Evolutionary conservation across 257 asterid species (phyloP).

Genomic region (Verbena officinalis): DNA sequence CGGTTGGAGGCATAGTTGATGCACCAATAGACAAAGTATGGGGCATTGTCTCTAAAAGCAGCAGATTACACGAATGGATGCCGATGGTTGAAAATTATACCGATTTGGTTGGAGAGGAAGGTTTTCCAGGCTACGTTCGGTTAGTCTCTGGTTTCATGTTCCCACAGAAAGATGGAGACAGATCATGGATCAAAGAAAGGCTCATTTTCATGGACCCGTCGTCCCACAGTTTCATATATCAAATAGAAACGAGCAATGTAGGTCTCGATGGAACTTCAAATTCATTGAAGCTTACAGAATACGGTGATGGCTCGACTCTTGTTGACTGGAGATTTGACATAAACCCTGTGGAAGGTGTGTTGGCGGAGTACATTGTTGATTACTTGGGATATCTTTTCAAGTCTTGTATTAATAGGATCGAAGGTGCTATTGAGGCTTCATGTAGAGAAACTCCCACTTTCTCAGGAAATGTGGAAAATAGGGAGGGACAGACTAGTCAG

Average conservation of each 20-base stretch:
- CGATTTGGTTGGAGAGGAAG: slow-evolving; percentile 52
- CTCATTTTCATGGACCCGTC: slow-evolving; percentile 47
- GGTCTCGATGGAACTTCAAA: slow-evolving; percentile 69
- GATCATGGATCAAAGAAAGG: slow-evolving; percentile 78
- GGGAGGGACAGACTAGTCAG: too few species aligned
- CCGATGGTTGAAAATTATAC: slow-evolving; percentile 68
- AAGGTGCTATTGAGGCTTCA: slow-evolving; percentile 41
- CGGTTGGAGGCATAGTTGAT: slow-evolving; percentile 64
- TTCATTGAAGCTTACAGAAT: slow-evolving; percentile 47
- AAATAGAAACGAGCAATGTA: slow-evolving; percentile 67
- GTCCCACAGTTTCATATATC: slow-evolving; percentile 41
- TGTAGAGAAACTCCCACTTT: slow-evolving; percentile 8
- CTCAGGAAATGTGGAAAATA: not conserved
- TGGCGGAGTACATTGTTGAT: slow-evolving; percentile 53
- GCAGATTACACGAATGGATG: slow-evolving; percentile 62
- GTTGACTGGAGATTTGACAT: slow-evolving; percentile 65
- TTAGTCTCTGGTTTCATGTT: slow-evolving; percentile 82
- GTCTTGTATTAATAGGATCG: slow-evolving; percentile 56
- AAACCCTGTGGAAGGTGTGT: slow-evolving; percentile 53
- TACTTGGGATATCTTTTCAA: slow-evolving; percentile 63
- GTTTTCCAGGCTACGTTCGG: slow-evolving; percentile 53
- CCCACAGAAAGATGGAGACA: slow-evolving; percentile 62
- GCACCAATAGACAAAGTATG: slow-evolving; percentile 55
- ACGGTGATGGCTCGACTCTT: slow-evolving; percentile 52
- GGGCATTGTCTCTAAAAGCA: slow-evolving; percentile 51